Evolutionary conservation across 1,284 basidiomycete genomes (phyloP).

Genomic region (Apiotrichum brassicae): DNA sequence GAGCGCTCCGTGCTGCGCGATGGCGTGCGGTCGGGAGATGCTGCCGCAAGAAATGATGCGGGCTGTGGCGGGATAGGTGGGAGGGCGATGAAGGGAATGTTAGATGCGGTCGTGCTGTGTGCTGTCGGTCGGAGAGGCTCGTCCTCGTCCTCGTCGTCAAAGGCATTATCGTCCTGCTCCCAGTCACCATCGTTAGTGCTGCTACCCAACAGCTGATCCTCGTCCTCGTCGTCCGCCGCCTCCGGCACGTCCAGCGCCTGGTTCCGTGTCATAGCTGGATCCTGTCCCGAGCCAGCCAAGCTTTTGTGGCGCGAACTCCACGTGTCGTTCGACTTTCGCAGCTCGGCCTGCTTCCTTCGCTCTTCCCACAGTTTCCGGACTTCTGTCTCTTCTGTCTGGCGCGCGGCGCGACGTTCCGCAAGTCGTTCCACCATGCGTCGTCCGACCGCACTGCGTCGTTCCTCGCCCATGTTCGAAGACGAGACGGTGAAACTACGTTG

Average conservation of each 20-base stretch:
- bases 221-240: background rate
- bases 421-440: constrained; percentile 45
- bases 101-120: background rate
- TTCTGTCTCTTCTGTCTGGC: constrained; percentile 36
- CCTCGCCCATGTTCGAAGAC: constrained; percentile 43
- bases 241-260: background rate
- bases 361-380: constrained; percentile 38
- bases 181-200: background rate
- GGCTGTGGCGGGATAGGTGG: constrained; percentile 1
- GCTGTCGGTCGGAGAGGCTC: background rate
- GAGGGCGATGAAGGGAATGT: background rate
- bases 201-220: background rate
- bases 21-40: constrained; percentile 23
- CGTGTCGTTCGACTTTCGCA: background rate
- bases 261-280: background rate
- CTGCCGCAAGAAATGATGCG: background rate
- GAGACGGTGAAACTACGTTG: constrained; percentile 45
- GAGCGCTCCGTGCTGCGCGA: constrained; percentile 37
- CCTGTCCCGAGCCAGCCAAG: background rate
- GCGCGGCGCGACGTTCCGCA: constrained; percentile 35
- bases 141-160: background rate
- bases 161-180: background rate
- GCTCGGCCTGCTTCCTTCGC: constrained; percentile 10
- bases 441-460: constrained; percentile 46
- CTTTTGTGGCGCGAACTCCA: background rate